A percentile compares a stretch with the other conserved stretches of the same genome.
Evolutionary conservation across 768 basidiomycete genomes (phyloP).

Genomic region (Sporobolomyces roseus): DNA sequence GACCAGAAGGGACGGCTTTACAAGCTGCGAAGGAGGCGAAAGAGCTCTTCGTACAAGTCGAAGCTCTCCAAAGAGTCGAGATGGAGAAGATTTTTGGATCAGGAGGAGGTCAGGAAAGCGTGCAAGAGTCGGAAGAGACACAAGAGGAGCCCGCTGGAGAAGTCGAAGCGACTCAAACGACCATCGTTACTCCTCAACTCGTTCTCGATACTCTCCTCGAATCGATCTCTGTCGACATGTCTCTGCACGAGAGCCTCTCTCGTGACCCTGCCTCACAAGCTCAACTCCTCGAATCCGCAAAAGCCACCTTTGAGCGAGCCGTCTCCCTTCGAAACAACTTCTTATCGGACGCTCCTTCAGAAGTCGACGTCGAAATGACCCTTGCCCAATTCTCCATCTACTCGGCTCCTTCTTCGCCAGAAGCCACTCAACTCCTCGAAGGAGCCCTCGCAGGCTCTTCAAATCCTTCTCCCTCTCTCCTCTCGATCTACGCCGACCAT

Average conservation of each 20-base stretch:
- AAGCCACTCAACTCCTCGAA: constrained; percentile 13
- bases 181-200: constrained; percentile 33
- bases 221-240: constrained; percentile 24
- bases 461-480: constrained; percentile 3
- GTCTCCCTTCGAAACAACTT: neutral
- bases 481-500: constrained; percentile 30
- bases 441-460: neutral
- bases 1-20: neutral
- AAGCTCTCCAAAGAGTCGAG: constrained; percentile 28
- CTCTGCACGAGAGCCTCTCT: constrained; percentile 4
- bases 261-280: neutral
- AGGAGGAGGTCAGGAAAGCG: neutral
- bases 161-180: constrained; percentile 5
- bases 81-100: constrained; percentile 26
- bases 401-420: neutral
- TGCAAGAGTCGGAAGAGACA: neutral
- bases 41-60: constrained; percentile 31
- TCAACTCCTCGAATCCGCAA: neutral
- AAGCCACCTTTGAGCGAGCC: constrained; percentile 23
- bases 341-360: constrained; percentile 6
- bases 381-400: constrained; percentile 2
- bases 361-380: constrained; percentile 30
- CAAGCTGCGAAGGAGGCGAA: constrained; percentile 22
- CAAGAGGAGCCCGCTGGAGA: constrained; percentile 1
- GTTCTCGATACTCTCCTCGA: constrained; percentile 39